A percentile compares a stretch with the other conserved stretches of the same genome.
Conservation (phyloP, 495 filamentous ascomycete genomes). For the Neurospora sp. region DNA sequence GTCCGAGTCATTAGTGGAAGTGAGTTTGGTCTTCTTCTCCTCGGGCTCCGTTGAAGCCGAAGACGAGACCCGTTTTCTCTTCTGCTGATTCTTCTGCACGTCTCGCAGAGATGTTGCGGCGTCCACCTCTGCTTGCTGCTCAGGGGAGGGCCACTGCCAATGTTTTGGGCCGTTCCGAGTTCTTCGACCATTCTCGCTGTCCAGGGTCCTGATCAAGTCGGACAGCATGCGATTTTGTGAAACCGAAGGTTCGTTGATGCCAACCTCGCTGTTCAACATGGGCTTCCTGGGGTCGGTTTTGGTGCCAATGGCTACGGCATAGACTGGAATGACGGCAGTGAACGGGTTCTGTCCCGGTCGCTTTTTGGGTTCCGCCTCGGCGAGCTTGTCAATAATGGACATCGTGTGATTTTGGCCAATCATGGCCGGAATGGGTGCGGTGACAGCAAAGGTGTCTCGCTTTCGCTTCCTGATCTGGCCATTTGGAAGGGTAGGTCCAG, state of each 20-base stretch:
- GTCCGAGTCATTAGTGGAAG: not conserved
- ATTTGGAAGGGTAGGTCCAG: not conserved
- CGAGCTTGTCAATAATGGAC: not conserved
- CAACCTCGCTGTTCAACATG: not conserved
- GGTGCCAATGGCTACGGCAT: not conserved
- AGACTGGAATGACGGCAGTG: not conserved
- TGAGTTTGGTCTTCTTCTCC: not conserved
- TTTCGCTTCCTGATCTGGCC: not conserved
- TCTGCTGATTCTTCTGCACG: not conserved
- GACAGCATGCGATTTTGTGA: not conserved
- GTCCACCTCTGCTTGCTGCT: not conserved
- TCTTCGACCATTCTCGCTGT: not conserved
- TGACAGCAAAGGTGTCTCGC: not conserved
- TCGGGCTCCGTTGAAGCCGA: not conserved
- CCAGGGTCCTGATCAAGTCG: not conserved
- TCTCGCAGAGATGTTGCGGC: not conserved
- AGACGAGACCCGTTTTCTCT: not conserved
- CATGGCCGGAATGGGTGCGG: not conserved
- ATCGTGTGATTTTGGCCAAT: not conserved
- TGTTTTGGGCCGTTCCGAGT: not conserved
- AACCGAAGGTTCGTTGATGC: not conserved
- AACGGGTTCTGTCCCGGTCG: not conserved
- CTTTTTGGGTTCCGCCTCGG: not conserved
- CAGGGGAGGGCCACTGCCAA: not conserved
- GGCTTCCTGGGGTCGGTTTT: not conserved